Percentiles rank a stretch among this genome's conserved stretches.
Evolutionary conservation across 148 eudicot genomes (phyloP).

Genomic region (Rhododendron mucronatum): DNA sequence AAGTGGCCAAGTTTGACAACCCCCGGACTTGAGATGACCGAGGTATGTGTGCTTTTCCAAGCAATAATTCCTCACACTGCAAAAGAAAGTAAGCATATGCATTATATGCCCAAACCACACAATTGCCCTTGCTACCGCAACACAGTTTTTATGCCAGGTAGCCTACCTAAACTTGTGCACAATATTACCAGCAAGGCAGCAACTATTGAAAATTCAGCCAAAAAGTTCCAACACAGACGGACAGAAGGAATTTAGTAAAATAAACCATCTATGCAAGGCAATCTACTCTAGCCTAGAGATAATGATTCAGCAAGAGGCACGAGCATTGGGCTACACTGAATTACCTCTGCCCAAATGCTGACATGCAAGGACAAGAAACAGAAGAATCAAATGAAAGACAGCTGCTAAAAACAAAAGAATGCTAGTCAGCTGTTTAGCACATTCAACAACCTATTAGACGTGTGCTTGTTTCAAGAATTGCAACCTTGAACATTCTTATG

Average conservation of each 20-base stretch:
- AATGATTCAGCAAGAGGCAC: background rate
- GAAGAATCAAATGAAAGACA: background rate
- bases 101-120: background rate
- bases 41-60: constrained; percentile 86
- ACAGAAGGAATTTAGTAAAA: background rate
- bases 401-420: background rate
- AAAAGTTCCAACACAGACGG: background rate
- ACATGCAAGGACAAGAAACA: background rate
- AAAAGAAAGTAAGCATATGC: constrained; percentile 2
- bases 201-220: background rate
- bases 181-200: background rate
- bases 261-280: background rate
- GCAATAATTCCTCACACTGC: constrained; percentile 76
- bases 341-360: background rate
- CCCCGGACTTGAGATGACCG: constrained; percentile 47
- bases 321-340: background rate
- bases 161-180: background rate
- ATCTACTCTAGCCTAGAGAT: background rate
- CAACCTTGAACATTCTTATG: constrained; percentile 5
- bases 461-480: background rate
- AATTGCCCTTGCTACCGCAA: background rate
- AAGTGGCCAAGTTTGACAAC: constrained; percentile 53
- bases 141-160: background rate
- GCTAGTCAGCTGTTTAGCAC: background rate
- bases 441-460: background rate